Evolutionary conservation across 345 rosid genomes (phyloP), one percentile per base, ranked within the genome.

Genomic region (Gossypium rotundifolium): DNA sequence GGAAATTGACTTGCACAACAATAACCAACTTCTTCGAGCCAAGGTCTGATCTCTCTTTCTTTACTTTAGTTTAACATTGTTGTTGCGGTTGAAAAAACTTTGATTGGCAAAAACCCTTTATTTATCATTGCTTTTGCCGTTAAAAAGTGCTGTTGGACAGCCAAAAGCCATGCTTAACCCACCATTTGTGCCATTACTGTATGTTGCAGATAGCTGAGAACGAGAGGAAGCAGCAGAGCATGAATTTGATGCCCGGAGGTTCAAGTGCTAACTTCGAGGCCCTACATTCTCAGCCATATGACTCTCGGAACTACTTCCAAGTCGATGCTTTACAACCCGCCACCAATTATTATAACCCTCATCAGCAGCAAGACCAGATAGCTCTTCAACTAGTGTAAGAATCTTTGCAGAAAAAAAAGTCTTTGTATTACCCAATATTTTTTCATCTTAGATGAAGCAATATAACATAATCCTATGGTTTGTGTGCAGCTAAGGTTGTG

Each of bases 1-100:
- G 99, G 99, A 95, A 85, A 83, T 89, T 71, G 99, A 95, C 74
- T 87, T 95, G 91, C 96, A 95, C 81, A 93, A 87, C 80, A 91
- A 83, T 74, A 95, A 95, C 83, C 98, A 95, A 82, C 83, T 89
- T 76, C 99, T 95, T 68, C 93, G 98, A 74, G 90, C 98, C 13
- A 93, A 90, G 98, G 99, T 95, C n/a, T 68, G 2, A 7, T 54
- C 13, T 57, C 14, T 57, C 1, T 57, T 57, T 20, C 5, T 57
- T 57, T 57, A 9, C 61, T 57, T 20, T 4, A 20, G 12, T 20
- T 9, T 55, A 2, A 11, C 52, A 48, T 48, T 48, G 14, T 11
- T 48, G 52, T 48, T 48, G 40, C 40, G 40, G 40, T 33, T 33
- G 40, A 48, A 14, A 48, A 48, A 2, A 13, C 4, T 54, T 9